phyloP scores from a whole-genome alignment of 2,329 filamentous ascomycete species.

The Ceratocystis variospora region DNA sequence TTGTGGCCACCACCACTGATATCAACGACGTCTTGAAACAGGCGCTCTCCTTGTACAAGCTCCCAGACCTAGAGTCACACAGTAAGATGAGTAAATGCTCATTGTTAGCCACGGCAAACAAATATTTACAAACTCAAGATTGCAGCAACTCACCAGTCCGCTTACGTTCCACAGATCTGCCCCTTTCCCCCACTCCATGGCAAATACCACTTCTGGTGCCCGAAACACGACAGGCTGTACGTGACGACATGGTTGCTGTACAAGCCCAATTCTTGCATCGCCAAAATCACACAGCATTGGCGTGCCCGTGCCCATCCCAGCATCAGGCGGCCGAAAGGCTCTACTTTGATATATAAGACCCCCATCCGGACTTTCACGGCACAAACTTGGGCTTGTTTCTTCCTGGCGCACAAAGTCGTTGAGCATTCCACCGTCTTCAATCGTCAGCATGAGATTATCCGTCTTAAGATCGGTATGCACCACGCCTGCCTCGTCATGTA shows the following conservation, averaged over 20 bases:
- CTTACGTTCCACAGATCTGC: constrained; percentile 18
- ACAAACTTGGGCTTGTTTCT: neutral
- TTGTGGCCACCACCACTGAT: constrained; percentile 10
- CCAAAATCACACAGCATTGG: constrained; percentile 16
- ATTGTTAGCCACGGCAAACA: neutral
- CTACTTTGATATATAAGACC: constrained; percentile 9
- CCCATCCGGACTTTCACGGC: neutral
- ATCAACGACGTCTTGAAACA: constrained; percentile 13
- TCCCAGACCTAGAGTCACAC: constrained; percentile 14
- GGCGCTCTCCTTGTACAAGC: constrained; percentile 12
- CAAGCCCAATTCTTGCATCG: constrained; percentile 12
- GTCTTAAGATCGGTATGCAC: constrained; percentile 18
- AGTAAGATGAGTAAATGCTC: neutral
- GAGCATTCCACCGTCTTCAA: constrained; percentile 17
- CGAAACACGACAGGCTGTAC: constrained; percentile 16
- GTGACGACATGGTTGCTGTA: constrained; percentile 10
- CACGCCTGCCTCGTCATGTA: constrained; percentile 15
- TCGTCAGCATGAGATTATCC: constrained; percentile 18
- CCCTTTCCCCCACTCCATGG: constrained; percentile 15
- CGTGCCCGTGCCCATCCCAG: constrained; percentile 6
- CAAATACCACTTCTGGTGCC: constrained; percentile 16
- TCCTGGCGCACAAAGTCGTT: constrained; percentile 13
- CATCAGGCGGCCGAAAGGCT: constrained; percentile 5
- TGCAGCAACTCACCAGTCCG: constrained; percentile 8
- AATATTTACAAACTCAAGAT: neutral